Evolutionary conservation across 2,329 filamentous ascomycete species (phyloP), one percentile per base, ranked within the genome.

Genomic region (Colletotrichum sp.): DNA sequence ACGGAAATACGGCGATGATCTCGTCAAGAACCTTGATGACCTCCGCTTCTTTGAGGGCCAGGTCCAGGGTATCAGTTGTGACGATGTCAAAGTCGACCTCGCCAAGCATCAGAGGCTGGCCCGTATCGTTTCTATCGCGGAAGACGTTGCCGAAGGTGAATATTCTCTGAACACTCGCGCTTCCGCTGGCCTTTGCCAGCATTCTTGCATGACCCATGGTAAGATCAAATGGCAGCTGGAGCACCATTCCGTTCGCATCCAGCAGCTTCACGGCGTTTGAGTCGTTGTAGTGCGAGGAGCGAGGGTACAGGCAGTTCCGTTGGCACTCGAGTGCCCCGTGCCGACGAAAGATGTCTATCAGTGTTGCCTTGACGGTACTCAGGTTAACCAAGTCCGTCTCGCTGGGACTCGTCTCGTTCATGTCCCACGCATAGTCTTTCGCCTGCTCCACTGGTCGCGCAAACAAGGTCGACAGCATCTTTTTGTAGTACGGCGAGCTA

Each of bases 51-150:
- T 98, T 98, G 72, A 98, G 85, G 2, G 96, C 94, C 62, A 98
- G 88, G 81, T 99, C 96, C 7, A 96, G 85, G 1, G 94, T 94
- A 79, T 96, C 93, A 60, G 92, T 91, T 1, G 96, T 96, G n/a
- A 98, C 91, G 76, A 99, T 96, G 84, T 99, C 97, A 83, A 99
- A 99, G 83, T 99, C 96, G 4, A 98, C 96, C 82, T 99, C 97
- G 12, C 95, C 94, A 82, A 95, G 94, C 81, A 94, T 94, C 72
- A 91, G 90, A 8, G 97, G 97, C 79, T 98, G 95, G 3, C 95
- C 95, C 9, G 95, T 96, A 71, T 93, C 93, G 65, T 92, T 89
- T 62, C 91, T 93, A 78, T 98, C 95, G 55, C 97, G 92, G 82
- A 95, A 99, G 2, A 99, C 96, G 39, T 90, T 94, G 8, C 96